Evolutionary conservation across 73 alveolate species (phyloP).

Genomic region (Paramecium octaurelia): DNA sequence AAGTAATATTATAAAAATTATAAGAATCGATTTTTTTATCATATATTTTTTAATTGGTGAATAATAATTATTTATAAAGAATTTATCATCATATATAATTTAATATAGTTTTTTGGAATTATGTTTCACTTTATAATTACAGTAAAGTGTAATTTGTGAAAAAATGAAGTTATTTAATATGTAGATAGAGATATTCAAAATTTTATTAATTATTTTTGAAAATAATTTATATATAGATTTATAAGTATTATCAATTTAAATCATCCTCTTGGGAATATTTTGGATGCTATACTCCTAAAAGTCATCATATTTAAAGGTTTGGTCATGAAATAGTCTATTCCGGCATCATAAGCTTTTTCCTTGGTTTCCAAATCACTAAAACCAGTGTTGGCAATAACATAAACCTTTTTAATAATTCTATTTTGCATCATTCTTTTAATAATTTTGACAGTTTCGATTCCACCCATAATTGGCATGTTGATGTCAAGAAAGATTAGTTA

Average conservation of each 20-base stretch:
- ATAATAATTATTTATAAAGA: too few species aligned
- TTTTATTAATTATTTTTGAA: not conserved
- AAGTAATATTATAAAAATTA: too few species aligned
- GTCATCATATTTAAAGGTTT: not conserved
- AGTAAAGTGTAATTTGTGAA: too few species aligned
- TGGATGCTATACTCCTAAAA: not conserved
- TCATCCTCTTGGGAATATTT: conserved; percentile 1
- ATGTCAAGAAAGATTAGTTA: not conserved
- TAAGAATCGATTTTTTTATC: too few species aligned
- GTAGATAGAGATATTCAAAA: too few species aligned
- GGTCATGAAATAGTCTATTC: not conserved
- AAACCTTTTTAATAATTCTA: not conserved
- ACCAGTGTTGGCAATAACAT: conserved; percentile 25
- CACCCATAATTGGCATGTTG: conserved; percentile 40
- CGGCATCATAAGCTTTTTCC: not conserved
- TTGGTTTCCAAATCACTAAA: conserved; percentile 39
- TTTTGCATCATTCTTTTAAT: not conserved
- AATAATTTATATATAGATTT: not conserved
- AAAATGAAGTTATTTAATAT: too few species aligned
- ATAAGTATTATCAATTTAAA: not conserved
- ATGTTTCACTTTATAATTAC: too few species aligned
- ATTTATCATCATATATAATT: too few species aligned
- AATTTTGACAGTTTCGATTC: not conserved
- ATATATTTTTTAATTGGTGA: too few species aligned
- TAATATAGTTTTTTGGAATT: too few species aligned